Conservation (phyloP, 495 filamentous ascomycete genomes). For the Neurospora africana region DNA sequence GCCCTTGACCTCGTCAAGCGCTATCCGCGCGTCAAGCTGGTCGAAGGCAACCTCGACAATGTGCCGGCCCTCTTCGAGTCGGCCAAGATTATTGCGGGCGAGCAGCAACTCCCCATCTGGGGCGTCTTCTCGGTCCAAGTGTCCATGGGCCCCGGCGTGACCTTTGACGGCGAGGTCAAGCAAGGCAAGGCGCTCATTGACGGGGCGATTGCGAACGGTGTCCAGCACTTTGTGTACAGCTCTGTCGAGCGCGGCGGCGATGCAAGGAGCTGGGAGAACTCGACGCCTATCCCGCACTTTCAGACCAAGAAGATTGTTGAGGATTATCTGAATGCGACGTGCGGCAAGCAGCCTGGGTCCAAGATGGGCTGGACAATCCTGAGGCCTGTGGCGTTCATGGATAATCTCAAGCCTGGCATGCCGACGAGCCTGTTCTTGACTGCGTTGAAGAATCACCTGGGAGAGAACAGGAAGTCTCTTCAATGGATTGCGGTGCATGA, state of each 20-base stretch:
- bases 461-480: slow-evolving; percentile 29
- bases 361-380: slow-evolving; percentile 51
- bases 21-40: slow-evolving; percentile 39
- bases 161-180: slow-evolving; percentile 41
- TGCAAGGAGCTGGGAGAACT: slow-evolving; percentile 39
- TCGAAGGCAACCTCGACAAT: slow-evolving; percentile 50
- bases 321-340: slow-evolving; percentile 37
- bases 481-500: slow-evolving; percentile 49
- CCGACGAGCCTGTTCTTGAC: slow-evolving; percentile 50
- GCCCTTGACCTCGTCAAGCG: slow-evolving; percentile 38
- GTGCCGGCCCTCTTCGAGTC: slow-evolving; percentile 39
- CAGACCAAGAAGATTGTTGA: slow-evolving; percentile 57
- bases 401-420: slow-evolving; percentile 50
- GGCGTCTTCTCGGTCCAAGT: slow-evolving; percentile 30
- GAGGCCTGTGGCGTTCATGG: slow-evolving; percentile 58
- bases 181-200: slow-evolving; percentile 58
- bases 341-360: slow-evolving; percentile 14
- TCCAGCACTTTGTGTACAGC: slow-evolving; percentile 59
- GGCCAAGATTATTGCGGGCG: slow-evolving; percentile 25
- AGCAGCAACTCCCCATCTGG: slow-evolving; percentile 24
- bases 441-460: slow-evolving; percentile 35
- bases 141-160: slow-evolving; percentile 37
- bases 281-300: slow-evolving; percentile 59
- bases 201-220: slow-evolving; percentile 42
- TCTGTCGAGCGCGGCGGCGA: slow-evolving; percentile 60